These are phyloP conservation scores for Lichtheimia corymbifera DNA, from an alignment of 371 early-diverging fungal genomes.

Conservation along the genomic window DNA sequence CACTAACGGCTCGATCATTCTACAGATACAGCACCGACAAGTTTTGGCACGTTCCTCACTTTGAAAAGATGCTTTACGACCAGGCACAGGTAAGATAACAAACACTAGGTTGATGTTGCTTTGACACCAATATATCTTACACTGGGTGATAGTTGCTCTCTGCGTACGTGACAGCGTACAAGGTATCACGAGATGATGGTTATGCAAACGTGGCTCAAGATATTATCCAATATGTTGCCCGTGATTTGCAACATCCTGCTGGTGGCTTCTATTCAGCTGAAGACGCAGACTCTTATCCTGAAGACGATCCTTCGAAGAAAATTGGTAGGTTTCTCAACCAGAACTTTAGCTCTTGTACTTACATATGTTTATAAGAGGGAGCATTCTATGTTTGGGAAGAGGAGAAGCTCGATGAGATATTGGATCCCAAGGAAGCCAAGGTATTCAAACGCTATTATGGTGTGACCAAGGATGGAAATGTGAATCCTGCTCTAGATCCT, in stretches of 20 bases:
- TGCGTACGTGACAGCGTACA: slow-evolving; percentile 46
- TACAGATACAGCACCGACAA: slow-evolving; percentile 42
- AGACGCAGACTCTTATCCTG: slow-evolving; percentile 67
- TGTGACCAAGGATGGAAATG: slow-evolving; percentile 59
- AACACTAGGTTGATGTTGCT: too few species aligned
- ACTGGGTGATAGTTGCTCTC: slow-evolving; percentile 32
- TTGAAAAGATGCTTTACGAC: slow-evolving; percentile 74
- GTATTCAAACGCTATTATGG: slow-evolving; percentile 54
- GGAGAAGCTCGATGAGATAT: slow-evolving; percentile 40
- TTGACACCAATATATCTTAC: background rate
- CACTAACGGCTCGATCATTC: background rate
- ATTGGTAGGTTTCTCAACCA: slow-evolving; percentile 25
- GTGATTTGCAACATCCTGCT: slow-evolving; percentile 45
- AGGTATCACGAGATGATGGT: slow-evolving; percentile 48
- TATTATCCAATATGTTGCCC: slow-evolving; percentile 56
- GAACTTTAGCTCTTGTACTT: background rate
- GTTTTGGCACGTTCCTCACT: slow-evolving; percentile 56
- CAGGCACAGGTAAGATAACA: slow-evolving; percentile 51
- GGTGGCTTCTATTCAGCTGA: slow-evolving; percentile 73
- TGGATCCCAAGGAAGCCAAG: slow-evolving; percentile 37
- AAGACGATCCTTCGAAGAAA: slow-evolving; percentile 33
- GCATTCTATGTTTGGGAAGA: slow-evolving; percentile 70
- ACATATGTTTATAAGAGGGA: slow-evolving; percentile 42
- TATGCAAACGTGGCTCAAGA: slow-evolving; percentile 54
- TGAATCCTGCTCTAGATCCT: slow-evolving; percentile 54